Evolutionary conservation across 441 rosid genomes (phyloP), one percentile per base, ranked within the genome.

Genomic region (Lepidium campestre): DNA sequence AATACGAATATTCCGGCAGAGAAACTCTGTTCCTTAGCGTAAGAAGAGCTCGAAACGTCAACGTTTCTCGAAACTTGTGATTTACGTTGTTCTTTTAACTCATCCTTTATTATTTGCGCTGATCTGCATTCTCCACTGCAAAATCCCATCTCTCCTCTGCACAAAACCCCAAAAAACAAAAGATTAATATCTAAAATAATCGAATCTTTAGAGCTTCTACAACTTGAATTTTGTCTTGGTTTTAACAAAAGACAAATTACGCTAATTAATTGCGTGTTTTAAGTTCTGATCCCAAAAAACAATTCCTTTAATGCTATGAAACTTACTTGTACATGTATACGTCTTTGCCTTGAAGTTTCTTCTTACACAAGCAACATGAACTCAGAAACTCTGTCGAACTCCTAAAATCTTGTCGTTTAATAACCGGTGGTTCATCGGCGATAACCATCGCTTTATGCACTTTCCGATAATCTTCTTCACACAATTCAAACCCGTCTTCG

Each of bases 321-420:
- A 39, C 44, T 58, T 77, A 88, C 92, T 86, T 85, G 89, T 89
- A 89, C 82, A 89, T 89, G 83, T 80, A 89, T 50, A 89, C 85
- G 67, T 86, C 89, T 70, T 65, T 75, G 67, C 85, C 92, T 5
- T 78, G 73, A 46, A 86, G 90, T 35, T 80, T 83, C 83, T 86
- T 89, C 57, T 22, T 13, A 67, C 92, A 86, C 74, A 76, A 27
- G 67, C 83, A 67, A 62, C 96, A 89, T 1, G 79, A 77, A 61
- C 72, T 81, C 55, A 86, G 80, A 67, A 83, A 85, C 76, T 72
- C 71, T 1, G 49, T 35, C 55, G 62, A 3, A 14, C 9, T 57
- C 12, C 7, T 36, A 27, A n/a, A 6, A 8, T 0, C 0, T 44
- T 37, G 46, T 54, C 35, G 53, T 17, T 37, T 53, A 15, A 73